These are phyloP conservation scores for Colletotrichum noveboracense DNA, from an alignment of 2,329 filamentous ascomycete genomes.

Conservation along the genomic window DNA sequence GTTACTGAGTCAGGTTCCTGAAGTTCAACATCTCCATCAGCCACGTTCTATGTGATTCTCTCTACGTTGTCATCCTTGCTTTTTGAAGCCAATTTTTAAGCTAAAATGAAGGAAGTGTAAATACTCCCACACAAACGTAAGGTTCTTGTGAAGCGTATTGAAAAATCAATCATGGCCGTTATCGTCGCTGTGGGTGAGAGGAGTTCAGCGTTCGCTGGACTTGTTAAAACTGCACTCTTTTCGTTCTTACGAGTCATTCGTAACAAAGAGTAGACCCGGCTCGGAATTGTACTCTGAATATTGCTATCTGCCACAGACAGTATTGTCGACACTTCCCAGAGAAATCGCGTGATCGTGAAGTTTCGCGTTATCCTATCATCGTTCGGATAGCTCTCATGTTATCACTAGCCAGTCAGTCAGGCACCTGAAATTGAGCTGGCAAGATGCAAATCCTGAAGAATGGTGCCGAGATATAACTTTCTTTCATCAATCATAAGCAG, in stretches of 20 bases:
- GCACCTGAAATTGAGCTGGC: neutral
- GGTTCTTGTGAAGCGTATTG: too few relatives aligned
- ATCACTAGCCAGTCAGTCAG: fast-evolving
- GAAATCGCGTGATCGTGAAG: neutral
- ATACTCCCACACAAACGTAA: fast-evolving
- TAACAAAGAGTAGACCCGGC: fast-evolving
- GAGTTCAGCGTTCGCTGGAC: too few relatives aligned
- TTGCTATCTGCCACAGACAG: neutral
- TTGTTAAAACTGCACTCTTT: fast-evolving
- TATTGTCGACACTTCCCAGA: neutral
- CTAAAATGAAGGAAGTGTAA: too few relatives aligned
- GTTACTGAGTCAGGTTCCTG: neutral
- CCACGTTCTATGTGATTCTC: fast-evolving
- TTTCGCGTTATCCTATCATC: neutral
- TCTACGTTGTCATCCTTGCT: neutral
- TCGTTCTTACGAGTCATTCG: too few relatives aligned
- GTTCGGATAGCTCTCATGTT: too few relatives aligned
- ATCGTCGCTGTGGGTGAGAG: too few relatives aligned
- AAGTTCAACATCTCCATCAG: neutral
- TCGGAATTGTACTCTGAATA: neutral
- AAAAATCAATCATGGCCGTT: too few relatives aligned
- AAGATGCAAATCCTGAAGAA: neutral
- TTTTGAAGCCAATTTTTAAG: fast-evolving
- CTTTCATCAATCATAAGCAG: neutral
- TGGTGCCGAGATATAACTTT: neutral